Evolutionary conservation across 2,329 filamentous ascomycete species (phyloP).

Genomic region (Sphaerulina populicola): DNA sequence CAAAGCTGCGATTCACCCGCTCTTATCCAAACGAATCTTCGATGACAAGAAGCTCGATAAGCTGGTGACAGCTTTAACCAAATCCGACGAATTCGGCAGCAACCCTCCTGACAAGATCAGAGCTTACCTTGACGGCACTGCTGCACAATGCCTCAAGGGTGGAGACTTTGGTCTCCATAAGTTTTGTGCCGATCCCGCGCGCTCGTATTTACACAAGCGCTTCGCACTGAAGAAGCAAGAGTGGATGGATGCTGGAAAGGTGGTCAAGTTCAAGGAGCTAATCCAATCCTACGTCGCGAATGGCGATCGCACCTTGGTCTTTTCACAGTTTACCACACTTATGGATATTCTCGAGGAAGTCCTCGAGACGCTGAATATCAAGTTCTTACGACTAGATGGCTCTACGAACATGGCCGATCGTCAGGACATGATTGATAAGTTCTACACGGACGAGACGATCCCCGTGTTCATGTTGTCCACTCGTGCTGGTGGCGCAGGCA

Average conservation of each 20-base stretch:
- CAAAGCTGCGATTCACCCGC: conserved; percentile 83
- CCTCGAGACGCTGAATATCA: conserved; percentile 61
- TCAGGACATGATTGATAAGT: conserved; percentile 80
- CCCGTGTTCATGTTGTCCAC: conserved; percentile 90
- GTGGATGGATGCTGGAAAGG: conserved; percentile 68
- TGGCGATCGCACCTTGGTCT: conserved; percentile 80
- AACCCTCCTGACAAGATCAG: conserved; percentile 31
- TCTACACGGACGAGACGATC: conserved; percentile 66
- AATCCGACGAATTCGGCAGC: conserved; percentile 29
- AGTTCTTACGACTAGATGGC: conserved; percentile 80
- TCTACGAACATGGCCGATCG: conserved; percentile 72
- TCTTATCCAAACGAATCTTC: conserved; percentile 78
- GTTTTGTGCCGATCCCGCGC: conserved; percentile 44
- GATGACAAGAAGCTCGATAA: conserved; percentile 63
- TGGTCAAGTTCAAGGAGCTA: conserved; percentile 69
- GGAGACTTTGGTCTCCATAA: conserved; percentile 63
- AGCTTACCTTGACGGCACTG: conserved; percentile 64
- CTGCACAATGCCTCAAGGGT: conserved; percentile 57
- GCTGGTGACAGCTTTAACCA: conserved; percentile 45
- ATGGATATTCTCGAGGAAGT: conserved; percentile 85
- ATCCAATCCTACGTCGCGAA: conserved; percentile 64
- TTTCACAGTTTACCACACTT: conserved; percentile 86
- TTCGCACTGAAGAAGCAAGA: conserved; percentile 53
- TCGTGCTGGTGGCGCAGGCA: conserved; percentile 89
- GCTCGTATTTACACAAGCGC: conserved; percentile 45